Percentiles rank a stretch among this genome's conserved stretches.
Conservation (phyloP, 2,329 filamentous ascomycete species). For the Penicillium sp. region DNA sequence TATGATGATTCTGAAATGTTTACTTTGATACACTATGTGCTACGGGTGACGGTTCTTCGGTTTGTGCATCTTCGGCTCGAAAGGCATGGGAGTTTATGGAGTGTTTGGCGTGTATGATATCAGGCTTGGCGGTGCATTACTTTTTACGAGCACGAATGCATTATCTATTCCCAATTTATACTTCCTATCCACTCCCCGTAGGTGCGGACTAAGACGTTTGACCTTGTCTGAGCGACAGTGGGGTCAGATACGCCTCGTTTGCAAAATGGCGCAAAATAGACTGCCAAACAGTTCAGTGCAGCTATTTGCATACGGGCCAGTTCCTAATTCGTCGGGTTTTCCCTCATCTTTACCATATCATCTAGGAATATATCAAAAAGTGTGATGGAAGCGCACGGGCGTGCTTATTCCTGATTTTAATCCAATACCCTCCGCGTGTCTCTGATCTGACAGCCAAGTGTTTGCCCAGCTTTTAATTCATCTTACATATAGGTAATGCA, state of each 20-base stretch:
- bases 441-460: not conserved
- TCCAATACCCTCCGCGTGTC: not conserved
- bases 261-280: not conserved
- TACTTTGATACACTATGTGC: conserved; percentile 17
- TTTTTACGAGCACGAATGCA: not conserved
- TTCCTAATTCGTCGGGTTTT: not conserved
- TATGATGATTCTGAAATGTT: conserved; percentile 22
- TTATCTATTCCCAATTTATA: not conserved
- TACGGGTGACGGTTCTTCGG: conserved; percentile 17
- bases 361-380: not conserved
- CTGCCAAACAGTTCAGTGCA: not conserved
- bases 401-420: not conserved
- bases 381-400: too few relatives aligned
- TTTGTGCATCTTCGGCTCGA: conserved; percentile 17
- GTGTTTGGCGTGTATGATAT: conserved; percentile 18
- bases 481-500: not conserved
- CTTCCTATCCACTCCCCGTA: not conserved
- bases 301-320: not conserved
- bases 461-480: not conserved
- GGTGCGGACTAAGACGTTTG: not conserved
- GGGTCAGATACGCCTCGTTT: not conserved
- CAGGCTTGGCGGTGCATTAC: conserved; percentile 3
- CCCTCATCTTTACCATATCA: not conserved
- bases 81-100: conserved; percentile 20
- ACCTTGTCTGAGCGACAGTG: not conserved